Percentiles rank a stretch among this genome's conserved stretches.
phyloP scores from a whole-genome alignment of 306 rosid species.

The Cyamopsis tetragonoloba region DNA sequence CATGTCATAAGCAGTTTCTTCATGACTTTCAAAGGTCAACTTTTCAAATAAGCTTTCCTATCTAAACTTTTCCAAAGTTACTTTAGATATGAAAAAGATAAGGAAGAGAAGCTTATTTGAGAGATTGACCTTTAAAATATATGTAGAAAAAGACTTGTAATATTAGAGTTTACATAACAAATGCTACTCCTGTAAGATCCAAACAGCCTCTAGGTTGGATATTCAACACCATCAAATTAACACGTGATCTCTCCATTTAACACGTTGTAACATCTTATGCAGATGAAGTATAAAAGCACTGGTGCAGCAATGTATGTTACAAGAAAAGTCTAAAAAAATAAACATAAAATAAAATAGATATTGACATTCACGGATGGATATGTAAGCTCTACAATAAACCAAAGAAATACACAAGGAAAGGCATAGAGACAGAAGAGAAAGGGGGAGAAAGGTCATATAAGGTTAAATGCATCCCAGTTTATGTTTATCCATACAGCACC shows the following conservation, averaged over 20 bases:
- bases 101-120: too few relatives aligned
- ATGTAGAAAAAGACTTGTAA: too few relatives aligned
- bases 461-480: background rate
- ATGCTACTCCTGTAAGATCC: too few relatives aligned
- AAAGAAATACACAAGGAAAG: background rate
- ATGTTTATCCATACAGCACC: background rate
- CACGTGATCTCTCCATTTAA: background rate
- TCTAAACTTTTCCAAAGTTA: too few relatives aligned
- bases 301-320: background rate
- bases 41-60: too few relatives aligned
- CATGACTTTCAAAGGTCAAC: too few relatives aligned
- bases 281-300: background rate
- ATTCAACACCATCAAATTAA: background rate
- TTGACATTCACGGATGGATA: background rate
- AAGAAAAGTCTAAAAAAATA: background rate
- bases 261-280: background rate
- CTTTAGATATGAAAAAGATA: too few relatives aligned
- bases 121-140: too few relatives aligned
- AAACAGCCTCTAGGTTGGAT: too few relatives aligned
- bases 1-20: too few relatives aligned
- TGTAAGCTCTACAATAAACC: background rate
- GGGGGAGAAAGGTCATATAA: background rate
- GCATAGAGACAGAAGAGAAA: background rate
- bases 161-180: too few relatives aligned
- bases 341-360: background rate